Percentiles rank a stretch among this genome's conserved stretches.
Conservation (phyloP, 495 filamentous ascomycete genomes). For the Pseudomonodictys pantanalensis region DNA sequence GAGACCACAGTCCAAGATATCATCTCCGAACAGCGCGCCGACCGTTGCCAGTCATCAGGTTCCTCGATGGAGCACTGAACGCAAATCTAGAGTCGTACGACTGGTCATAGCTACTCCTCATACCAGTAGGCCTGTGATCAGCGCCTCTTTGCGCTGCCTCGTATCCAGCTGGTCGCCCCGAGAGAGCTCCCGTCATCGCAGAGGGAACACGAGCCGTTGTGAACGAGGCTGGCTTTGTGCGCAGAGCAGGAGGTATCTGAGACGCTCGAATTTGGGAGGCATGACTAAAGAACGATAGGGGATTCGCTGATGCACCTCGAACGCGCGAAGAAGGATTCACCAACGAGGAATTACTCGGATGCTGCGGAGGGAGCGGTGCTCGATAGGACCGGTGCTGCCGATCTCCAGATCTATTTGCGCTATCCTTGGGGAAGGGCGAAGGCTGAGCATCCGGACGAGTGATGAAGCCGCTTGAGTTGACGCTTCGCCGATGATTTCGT, state of each 20-base stretch:
- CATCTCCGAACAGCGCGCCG: conserved; percentile 10
- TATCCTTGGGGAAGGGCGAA: background rate
- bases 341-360: background rate
- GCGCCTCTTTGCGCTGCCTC: background rate
- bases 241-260: no score
- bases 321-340: conserved; percentile 3
- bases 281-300: background rate
- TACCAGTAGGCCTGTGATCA: background rate
- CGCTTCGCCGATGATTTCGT: background rate
- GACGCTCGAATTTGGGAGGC: conserved; percentile 9
- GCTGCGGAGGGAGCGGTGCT: background rate
- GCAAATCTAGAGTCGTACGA: background rate
- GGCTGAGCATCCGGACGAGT: background rate
- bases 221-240: no score
- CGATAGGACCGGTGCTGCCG: background rate
- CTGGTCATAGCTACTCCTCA: conserved; percentile 4
- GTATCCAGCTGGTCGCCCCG: background rate
- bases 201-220: conserved; percentile 12
- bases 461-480: conserved; percentile 17
- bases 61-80: background rate
- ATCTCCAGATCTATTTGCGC: background rate
- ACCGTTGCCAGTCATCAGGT: conserved; percentile 3
- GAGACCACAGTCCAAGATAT: no score
- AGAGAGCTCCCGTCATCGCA: conserved; percentile 7
- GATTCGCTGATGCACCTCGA: background rate